Conservation (phyloP, 2,329 filamentous ascomycete species). For the Seiridium cupressi region DNA sequence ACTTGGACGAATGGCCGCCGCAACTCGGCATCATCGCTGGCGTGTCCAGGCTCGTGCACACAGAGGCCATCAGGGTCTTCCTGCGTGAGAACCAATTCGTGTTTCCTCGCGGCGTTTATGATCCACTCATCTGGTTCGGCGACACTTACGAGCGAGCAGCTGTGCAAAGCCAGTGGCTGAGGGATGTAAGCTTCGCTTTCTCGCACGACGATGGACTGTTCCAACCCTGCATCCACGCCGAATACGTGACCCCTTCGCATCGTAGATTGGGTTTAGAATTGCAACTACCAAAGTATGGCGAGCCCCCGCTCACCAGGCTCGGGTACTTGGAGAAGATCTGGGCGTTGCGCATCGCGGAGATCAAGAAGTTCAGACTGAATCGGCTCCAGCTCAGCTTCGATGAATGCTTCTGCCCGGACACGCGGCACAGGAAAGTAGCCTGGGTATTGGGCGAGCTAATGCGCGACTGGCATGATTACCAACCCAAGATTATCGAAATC, state of each 20-base stretch:
- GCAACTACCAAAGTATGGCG: no score
- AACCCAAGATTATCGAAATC: not conserved
- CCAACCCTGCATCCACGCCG: not conserved
- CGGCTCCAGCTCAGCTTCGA: not conserved
- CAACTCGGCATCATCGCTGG: not conserved
- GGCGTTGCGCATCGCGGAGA: not conserved
- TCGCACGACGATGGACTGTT: not conserved
- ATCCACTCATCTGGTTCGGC: not conserved
- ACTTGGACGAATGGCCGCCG: no score
- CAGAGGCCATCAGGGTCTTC: not conserved
- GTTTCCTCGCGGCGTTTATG: not conserved
- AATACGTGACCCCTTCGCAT: not conserved
- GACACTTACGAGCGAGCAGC: not conserved
- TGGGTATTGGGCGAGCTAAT: not conserved
- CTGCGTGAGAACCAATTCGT: not conserved
- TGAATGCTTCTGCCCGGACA: not conserved
- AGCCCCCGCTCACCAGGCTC: no score
- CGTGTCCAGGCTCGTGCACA: not conserved
- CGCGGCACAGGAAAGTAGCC: not conserved
- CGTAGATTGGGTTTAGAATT: no score
- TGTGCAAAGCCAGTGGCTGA: not conserved
- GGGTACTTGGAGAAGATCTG: not conserved
- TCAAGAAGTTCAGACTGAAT: not conserved
- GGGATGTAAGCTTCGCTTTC: constrained; percentile 1
- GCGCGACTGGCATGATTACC: not conserved